Evolutionary conservation across 2,329 filamentous ascomycete genomes (phyloP), one percentile per base, ranked within the genome.

Genomic region (Pseudogymnoascus sp.): DNA sequence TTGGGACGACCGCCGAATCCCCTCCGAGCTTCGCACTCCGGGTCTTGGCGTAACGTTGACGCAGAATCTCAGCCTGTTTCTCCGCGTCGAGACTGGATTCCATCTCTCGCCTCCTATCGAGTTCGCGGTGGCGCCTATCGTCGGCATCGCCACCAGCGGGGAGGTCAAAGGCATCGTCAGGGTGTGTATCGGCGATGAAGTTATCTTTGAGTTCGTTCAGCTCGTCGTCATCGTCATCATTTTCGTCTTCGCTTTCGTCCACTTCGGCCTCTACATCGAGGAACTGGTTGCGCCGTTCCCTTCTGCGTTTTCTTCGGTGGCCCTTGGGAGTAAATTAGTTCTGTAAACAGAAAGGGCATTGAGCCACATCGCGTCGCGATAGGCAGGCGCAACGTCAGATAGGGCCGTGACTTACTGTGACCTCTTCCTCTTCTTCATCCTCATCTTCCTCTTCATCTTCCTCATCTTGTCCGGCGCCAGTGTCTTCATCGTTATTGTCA

Each of bases 201-300:
- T 90, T 89, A 63, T 91, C 91, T 63, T 82, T 74, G 61, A 87
- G 85, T 68, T 88, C 91, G 69, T 92, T 87, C 64, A 90, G 86
- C 62, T 96, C 92, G 69, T 95, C 91, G 69, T 97, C 93, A 60
- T 95, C 91, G 67, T 96, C 91, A 65, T 90, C 90, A 67, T 84
- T 88, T 68, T 91, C 90, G 69, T 96, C 92, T 69, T 96, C 92
- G 66, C 96, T 87, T 64, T 90, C 94, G 72, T 97, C 94, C 69
- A 99, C 94, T 77, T 97, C 94, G 74, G 94, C 94, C 81, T 99
- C 94, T 71, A 93, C 91, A 85, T 99, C 94, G 77, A 99, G 87
- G 84, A 97, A 97, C 71, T 89, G 87, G 69, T 91, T 90, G 66
- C 91, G 85, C 67, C 84, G 83, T 67, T 89, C 86, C 73, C 85